Conservation (phyloP, 2,329 filamentous ascomycete genomes). For the Lecanicillium sp. region DNA sequence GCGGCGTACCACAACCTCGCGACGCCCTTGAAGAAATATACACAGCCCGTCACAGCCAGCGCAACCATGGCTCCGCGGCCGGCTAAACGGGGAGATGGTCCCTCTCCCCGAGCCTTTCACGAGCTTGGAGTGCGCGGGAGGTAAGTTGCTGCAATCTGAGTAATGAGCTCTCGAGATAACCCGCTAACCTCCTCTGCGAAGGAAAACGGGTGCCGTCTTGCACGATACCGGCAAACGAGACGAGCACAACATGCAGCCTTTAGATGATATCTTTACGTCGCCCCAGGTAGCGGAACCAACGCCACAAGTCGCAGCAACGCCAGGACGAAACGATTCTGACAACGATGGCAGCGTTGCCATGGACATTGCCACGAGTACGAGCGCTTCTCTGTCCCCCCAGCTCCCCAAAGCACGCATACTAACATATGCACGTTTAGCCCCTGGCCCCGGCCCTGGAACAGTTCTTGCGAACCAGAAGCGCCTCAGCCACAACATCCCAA, state of each 20-base stretch:
- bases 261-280: constrained; percentile 84
- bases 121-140: constrained; percentile 28
- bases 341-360: constrained; percentile 39
- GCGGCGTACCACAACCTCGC: too few relatives aligned
- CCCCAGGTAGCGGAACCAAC: constrained; percentile 43
- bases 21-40: too few relatives aligned
- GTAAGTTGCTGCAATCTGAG: constrained; percentile 18
- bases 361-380: constrained; percentile 44
- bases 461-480: constrained; percentile 43
- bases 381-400: constrained; percentile 12
- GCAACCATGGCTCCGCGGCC: constrained; percentile 24
- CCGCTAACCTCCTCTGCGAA: constrained; percentile 36
- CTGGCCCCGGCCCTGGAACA: constrained; percentile 46
- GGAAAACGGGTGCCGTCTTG: constrained; percentile 83
- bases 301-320: constrained; percentile 13
- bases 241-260: constrained; percentile 83
- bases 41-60: too few relatives aligned
- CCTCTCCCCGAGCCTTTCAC: constrained; percentile 24
- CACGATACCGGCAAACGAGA: constrained; percentile 75
- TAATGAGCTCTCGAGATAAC: not conserved
- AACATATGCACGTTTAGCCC: constrained; percentile 27
- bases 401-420: constrained; percentile 9
- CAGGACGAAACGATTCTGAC: constrained; percentile 15
- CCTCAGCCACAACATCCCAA: constrained; percentile 39
- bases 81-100: constrained; percentile 20